Conservation (phyloP, 306 rosid species). For the Begonia masoniana region DNA sequence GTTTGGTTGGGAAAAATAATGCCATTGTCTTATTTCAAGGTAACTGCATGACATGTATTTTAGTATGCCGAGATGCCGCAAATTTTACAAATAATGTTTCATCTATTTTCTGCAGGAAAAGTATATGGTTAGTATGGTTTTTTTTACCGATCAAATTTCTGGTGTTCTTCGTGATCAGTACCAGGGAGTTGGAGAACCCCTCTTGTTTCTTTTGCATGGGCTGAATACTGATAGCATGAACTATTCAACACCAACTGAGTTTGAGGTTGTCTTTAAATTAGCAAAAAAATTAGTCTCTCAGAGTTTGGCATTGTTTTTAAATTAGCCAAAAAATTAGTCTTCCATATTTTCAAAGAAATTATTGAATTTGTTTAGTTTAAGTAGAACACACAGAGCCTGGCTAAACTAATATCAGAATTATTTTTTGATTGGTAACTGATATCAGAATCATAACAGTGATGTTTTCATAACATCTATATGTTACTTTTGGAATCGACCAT, state of each 20-base stretch:
- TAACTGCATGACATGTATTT: conserved; percentile 4
- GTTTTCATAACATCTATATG: too few species aligned
- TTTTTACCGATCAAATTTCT: conserved; percentile 37
- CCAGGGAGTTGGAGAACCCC: conserved; percentile 42
- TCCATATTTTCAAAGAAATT: too few species aligned
- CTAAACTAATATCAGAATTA: too few species aligned
- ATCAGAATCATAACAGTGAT: too few species aligned
- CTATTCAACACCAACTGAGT: conserved; percentile 54
- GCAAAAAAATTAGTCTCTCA: too few species aligned
- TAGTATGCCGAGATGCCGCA: neutral
- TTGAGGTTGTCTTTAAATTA: conserved; percentile 36
- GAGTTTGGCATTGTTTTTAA: too few species aligned
- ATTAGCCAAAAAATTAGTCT: too few species aligned
- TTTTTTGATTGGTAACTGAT: too few species aligned
- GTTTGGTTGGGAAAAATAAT: conserved; percentile 85
- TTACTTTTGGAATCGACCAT: too few species aligned
- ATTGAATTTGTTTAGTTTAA: too few species aligned
- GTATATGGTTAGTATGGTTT: conserved; percentile 39
- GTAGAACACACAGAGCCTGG: too few species aligned
- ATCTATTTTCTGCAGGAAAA: conserved; percentile 39
- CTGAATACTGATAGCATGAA: conserved; percentile 69
- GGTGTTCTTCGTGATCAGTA: conserved; percentile 34
- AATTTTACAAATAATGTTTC: conserved; percentile 8
- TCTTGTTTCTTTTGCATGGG: conserved; percentile 70
- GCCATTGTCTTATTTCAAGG: conserved; percentile 47